These are phyloP conservation scores for Cutaneotrichosporon dermatis DNA, from an alignment of 1,284 basidiomycete species.

Conservation along the genomic window DNA sequence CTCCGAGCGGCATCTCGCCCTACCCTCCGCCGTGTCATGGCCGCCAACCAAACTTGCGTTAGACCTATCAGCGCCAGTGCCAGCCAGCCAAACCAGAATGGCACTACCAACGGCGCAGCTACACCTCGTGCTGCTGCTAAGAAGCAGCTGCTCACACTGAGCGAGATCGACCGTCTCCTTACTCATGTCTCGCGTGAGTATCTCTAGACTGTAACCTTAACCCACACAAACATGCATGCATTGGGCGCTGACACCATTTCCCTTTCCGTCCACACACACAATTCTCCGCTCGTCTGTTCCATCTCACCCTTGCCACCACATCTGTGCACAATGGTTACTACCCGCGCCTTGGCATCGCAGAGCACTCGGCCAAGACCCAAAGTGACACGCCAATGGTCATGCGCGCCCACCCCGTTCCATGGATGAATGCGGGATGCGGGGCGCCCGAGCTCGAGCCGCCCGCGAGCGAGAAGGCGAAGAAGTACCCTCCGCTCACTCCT, in stretches of 20 bases:
- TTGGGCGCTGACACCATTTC: background rate
- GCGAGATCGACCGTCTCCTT: slow-evolving; percentile 45
- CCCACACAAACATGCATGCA: too few species aligned
- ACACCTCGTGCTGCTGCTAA: slow-evolving; percentile 16
- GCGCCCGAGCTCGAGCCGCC: slow-evolving; percentile 27
- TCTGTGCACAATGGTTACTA: background rate
- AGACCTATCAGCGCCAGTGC: background rate
- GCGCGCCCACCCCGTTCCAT: slow-evolving; percentile 39
- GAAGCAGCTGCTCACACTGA: slow-evolving; percentile 37
- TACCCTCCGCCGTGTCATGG: background rate
- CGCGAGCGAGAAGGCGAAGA: background rate
- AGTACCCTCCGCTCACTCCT: slow-evolving; percentile 10
- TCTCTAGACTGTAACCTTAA: too few species aligned
- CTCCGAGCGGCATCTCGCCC: background rate
- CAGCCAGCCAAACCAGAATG: background rate
- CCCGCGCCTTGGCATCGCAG: slow-evolving; percentile 11
- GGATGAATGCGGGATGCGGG: slow-evolving; percentile 30
- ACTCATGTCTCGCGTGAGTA: slow-evolving; percentile 42
- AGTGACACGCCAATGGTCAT: slow-evolving; percentile 43
- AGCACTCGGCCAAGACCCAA: slow-evolving; percentile 21
- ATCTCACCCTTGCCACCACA: too few species aligned
- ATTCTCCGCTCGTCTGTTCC: background rate
- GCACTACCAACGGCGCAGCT: background rate
- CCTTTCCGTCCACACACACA: background rate
- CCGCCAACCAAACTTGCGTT: background rate